These are phyloP conservation scores for Populus hybrid DNA, from an alignment of 441 rosid genomes.

Conservation along the genomic window DNA sequence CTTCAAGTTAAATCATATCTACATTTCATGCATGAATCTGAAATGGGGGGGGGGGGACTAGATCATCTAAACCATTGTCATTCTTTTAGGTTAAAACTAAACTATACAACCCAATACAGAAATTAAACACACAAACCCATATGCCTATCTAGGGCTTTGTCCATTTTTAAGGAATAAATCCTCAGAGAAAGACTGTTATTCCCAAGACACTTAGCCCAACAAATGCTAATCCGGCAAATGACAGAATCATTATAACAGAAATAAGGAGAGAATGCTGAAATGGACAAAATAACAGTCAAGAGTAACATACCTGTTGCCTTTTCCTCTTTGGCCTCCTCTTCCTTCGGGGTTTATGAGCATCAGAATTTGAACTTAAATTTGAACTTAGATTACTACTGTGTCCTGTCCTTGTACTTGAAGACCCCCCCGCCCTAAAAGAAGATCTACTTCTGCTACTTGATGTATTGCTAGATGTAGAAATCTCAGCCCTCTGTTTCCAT, in stretches of 20 bases:
- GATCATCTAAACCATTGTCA: too few relatives aligned
- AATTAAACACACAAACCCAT: background rate
- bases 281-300: background rate
- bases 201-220: background rate
- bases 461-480: slow-evolving; percentile 59
- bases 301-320: slow-evolving; percentile 57
- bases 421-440: slow-evolving; percentile 44
- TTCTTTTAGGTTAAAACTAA: too few relatives aligned
- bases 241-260: background rate
- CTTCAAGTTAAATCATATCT: too few relatives aligned
- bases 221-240: background rate
- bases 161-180: background rate
- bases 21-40: too few relatives aligned
- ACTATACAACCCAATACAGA: background rate
- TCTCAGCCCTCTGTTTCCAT: slow-evolving; percentile 44
- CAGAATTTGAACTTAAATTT: slow-evolving; percentile 92
- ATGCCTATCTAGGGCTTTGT: too few relatives aligned
- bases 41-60: too few relatives aligned
- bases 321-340: slow-evolving; percentile 97
- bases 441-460: slow-evolving; percentile 62
- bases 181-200: background rate
- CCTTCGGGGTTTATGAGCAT: slow-evolving; percentile 87
- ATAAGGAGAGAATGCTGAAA: background rate
- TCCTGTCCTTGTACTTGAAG: slow-evolving; percentile 63
- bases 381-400: slow-evolving; percentile 92